Evolutionary conservation across 139 green algal species (phyloP).

Genomic region (Edaphochlamys debaryana): DNA sequence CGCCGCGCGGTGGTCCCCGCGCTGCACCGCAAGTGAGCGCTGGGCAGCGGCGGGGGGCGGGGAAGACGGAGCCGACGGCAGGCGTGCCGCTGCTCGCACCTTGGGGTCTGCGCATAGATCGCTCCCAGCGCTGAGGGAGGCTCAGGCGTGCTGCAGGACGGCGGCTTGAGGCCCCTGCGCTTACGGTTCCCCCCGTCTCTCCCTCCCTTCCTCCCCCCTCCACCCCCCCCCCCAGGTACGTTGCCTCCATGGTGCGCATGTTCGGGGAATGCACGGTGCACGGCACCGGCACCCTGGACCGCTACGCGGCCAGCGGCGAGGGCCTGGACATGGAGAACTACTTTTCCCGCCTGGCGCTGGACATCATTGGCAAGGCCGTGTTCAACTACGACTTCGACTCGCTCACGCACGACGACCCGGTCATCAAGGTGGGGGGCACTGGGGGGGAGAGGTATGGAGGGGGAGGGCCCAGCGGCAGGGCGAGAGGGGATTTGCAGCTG

Average conservation of each 20-base stretch:
- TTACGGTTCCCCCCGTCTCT: background rate
- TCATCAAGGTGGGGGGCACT: constrained; percentile 80
- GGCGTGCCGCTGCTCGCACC: too few species aligned
- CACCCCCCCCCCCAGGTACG: constrained; percentile 64
- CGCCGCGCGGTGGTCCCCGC: constrained; percentile 81
- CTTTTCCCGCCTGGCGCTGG: constrained; percentile 91
- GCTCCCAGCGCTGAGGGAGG: too few species aligned
- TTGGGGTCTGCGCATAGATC: too few species aligned
- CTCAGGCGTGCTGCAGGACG: too few species aligned
- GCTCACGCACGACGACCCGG: constrained; percentile 88
- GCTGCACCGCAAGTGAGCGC: constrained; percentile 85
- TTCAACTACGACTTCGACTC: constrained; percentile 99
- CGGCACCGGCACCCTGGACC: constrained; percentile 68
- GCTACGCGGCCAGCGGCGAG: constrained; percentile 35
- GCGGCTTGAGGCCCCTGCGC: background rate
- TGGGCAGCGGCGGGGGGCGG: background rate
- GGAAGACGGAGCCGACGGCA: background rate
- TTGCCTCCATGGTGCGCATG: constrained; percentile 86
- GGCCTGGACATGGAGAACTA: constrained; percentile 95
- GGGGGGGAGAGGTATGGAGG: background rate
- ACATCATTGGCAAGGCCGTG: constrained; percentile 98
- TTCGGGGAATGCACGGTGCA: constrained; percentile 88
- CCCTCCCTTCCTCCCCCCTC: too few species aligned
- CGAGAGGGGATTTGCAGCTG: background rate
- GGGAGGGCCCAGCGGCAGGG: background rate